Evolutionary conservation across 805 yeast species (phyloP).

Genomic region (Kodamaea nitidulidarum): DNA sequence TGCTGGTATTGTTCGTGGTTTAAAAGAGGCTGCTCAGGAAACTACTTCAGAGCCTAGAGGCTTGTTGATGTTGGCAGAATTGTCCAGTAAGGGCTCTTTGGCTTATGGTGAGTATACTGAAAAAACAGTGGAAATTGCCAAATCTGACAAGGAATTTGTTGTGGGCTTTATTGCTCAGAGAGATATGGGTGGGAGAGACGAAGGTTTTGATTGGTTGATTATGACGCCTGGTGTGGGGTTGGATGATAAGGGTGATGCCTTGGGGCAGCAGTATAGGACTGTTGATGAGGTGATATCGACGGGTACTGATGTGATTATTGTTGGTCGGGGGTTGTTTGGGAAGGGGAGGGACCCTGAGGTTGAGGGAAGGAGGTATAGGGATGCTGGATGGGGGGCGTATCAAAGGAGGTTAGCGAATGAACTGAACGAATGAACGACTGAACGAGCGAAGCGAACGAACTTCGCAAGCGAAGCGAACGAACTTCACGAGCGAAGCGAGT

Average conservation of each 20-base stretch:
- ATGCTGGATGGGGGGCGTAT: conserved; percentile 96
- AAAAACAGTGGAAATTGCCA: conserved; percentile 82
- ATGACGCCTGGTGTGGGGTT: conserved; percentile 99
- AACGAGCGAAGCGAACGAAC: too few relatives aligned
- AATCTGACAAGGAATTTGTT: conserved; percentile 80
- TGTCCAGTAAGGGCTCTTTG: conserved; percentile 88
- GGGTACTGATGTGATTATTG: conserved; percentile 94
- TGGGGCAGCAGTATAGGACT: conserved; percentile 96
- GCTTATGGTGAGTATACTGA: conserved; percentile 90
- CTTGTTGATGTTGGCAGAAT: conserved; percentile 89
- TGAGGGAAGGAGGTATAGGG: conserved; percentile 84
- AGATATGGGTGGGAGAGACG: conserved; percentile 77
- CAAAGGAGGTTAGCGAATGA: conserved; percentile 28
- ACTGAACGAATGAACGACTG: not conserved
- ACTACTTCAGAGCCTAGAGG: conserved; percentile 80
- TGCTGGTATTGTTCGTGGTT: conserved; percentile 83
- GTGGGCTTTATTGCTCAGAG: conserved; percentile 95
- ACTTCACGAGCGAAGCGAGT: too few relatives aligned
- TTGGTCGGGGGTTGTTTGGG: conserved; percentile 96
- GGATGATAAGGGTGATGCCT: conserved; percentile 91
- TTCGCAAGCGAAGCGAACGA: too few relatives aligned
- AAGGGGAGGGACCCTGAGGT: conserved; percentile 87
- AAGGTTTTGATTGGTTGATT: conserved; percentile 90
- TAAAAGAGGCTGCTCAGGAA: conserved; percentile 74
- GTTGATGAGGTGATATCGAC: conserved; percentile 77